phyloP scores from a whole-genome alignment of 2,329 filamentous ascomycete species.

The Colletotrichum plurivorum region DNA sequence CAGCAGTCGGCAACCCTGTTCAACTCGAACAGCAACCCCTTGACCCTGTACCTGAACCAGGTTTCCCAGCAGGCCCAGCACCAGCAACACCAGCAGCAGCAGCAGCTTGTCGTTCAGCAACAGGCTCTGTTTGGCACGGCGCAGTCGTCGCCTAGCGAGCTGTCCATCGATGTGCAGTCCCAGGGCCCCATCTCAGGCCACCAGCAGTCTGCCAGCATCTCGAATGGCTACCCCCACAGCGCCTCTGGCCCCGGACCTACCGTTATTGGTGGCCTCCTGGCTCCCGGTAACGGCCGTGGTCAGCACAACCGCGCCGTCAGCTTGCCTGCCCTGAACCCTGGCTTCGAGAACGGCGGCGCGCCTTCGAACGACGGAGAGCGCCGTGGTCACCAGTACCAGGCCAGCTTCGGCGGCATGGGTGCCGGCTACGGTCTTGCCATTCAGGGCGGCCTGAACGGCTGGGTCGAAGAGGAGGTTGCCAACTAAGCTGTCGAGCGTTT shows the following conservation, averaged over 20 bases:
- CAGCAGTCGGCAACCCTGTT: conserved; percentile 71
- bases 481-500: conserved; percentile 57
- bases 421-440: conserved; percentile 74
- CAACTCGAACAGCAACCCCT: conserved; percentile 86
- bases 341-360: conserved; percentile 71
- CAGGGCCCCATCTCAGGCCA: conserved; percentile 74
- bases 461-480: conserved; percentile 77
- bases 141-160: conserved; percentile 70
- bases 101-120: conserved; percentile 81
- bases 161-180: conserved; percentile 71
- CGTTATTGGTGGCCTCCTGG: conserved; percentile 82
- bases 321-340: conserved; percentile 79
- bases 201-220: conserved; percentile 76
- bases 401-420: conserved; percentile 73
- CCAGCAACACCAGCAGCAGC: conserved; percentile 82
- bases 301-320: conserved; percentile 88
- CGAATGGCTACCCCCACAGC: conserved; percentile 72
- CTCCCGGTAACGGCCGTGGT: conserved; percentile 74
- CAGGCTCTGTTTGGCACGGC: conserved; percentile 84
- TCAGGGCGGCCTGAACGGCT: conserved; percentile 75
- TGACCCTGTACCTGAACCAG: conserved; percentile 94
- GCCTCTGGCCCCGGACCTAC: conserved; percentile 70
- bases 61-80: conserved; percentile 80
- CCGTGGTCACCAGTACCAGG: conserved; percentile 76
- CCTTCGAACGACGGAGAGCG: conserved; percentile 65